Evolutionary conservation across 495 filamentous ascomycete genomes (phyloP).

Genomic region (Neurospora sp.): DNA sequence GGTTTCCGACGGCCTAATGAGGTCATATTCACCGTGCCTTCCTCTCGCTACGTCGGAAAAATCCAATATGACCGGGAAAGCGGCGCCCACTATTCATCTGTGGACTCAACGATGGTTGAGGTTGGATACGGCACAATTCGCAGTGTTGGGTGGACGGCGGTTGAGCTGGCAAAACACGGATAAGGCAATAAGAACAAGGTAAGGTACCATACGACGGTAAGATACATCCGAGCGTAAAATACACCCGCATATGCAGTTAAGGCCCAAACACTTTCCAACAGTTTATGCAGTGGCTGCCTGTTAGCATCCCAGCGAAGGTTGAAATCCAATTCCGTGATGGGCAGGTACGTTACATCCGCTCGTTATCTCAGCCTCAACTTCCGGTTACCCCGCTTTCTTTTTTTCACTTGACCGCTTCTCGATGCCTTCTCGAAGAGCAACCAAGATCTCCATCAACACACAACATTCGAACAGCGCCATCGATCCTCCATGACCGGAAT

Average conservation of each 20-base stretch:
- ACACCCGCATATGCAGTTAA: neutral
- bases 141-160: neutral
- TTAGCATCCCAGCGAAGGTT: neutral
- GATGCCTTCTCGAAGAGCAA: neutral
- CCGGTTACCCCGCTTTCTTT: neutral
- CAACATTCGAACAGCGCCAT: neutral
- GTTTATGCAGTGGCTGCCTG: neutral
- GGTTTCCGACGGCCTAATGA: neutral
- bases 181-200: neutral
- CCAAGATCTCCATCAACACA: neutral
- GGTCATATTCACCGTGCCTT: neutral
- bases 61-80: neutral
- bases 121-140: neutral
- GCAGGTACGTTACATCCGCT: neutral
- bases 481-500: neutral
- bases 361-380: neutral
- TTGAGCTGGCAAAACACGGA: neutral
- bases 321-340: neutral
- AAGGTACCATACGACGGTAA: neutral
- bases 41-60: neutral
- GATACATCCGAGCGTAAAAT: neutral
- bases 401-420: neutral
- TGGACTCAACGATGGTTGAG: neutral
- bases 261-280: neutral
- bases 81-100: neutral